These are phyloP conservation scores for Funneliformis geosporum DNA, from an alignment of 192 early-diverging fungal species.

Conservation along the genomic window DNA sequence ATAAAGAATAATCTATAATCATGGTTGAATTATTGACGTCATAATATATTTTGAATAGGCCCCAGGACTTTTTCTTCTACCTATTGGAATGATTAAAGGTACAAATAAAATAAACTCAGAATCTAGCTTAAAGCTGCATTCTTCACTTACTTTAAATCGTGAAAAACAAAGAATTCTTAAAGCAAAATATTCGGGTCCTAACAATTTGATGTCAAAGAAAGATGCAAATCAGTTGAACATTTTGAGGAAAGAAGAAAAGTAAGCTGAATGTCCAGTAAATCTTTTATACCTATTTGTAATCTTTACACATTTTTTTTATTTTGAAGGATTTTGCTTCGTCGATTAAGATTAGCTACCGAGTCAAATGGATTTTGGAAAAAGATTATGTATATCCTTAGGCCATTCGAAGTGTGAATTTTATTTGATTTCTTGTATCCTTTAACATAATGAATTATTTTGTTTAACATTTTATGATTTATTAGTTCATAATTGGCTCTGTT, in stretches of 20 bases:
- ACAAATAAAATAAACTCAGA: not conserved
- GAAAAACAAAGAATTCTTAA: conserved; percentile 19
- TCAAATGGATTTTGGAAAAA: not conserved
- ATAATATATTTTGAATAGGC: not conserved
- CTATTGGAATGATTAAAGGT: not conserved
- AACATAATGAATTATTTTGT: not conserved
- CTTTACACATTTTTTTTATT: not conserved
- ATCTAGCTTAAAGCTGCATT: not conserved
- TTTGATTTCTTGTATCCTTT: not conserved
- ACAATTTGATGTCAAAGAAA: not conserved
- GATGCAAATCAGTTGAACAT: not conserved
- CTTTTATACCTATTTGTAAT: too few relatives aligned
- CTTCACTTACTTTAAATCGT: not conserved
- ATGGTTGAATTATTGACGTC: not conserved
- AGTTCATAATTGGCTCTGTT: not conserved
- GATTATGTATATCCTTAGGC: conserved; percentile 1
- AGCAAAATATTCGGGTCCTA: not conserved
- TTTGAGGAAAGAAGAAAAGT: conserved; percentile 4
- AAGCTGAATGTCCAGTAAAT: too few relatives aligned
- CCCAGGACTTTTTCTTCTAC: conserved; percentile 8
- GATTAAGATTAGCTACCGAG: not conserved
- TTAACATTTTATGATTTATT: not conserved
- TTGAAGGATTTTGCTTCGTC: not conserved
- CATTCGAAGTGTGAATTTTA: conserved; percentile 8
- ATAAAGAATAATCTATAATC: not conserved